Evolutionary conservation across 1,139 yeast genomes (phyloP).

Genomic region (Arxiozyma slooffiae): DNA sequence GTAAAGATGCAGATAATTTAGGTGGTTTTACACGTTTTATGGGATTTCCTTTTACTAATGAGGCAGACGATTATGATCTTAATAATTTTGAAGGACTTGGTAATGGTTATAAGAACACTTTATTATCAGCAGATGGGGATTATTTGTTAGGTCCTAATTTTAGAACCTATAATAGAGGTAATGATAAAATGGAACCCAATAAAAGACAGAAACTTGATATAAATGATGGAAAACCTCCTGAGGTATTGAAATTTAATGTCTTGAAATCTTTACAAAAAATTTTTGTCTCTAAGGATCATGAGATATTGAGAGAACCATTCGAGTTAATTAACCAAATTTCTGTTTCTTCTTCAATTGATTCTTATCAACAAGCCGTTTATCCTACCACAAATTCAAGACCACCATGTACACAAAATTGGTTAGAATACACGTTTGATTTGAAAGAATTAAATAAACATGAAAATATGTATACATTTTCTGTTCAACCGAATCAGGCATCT

Average conservation of each 20-base stretch:
- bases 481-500: slow-evolving; percentile 26
- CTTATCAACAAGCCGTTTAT: slow-evolving; percentile 24
- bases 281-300: slow-evolving; percentile 15
- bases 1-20: not conserved
- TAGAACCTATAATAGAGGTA: not conserved
- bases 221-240: slow-evolving; percentile 17
- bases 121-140: slow-evolving; percentile 28
- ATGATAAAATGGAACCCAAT: slow-evolving; percentile 3
- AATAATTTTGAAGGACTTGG: slow-evolving; percentile 29
- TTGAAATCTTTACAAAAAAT: slow-evolving; percentile 20
- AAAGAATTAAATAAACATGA: slow-evolving; percentile 20
- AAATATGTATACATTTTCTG: slow-evolving; percentile 23
- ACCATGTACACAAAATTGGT: slow-evolving; percentile 24
- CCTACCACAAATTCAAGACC: slow-evolving; percentile 27
- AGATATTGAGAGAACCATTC: slow-evolving; percentile 17
- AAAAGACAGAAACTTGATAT: slow-evolving; percentile 5
- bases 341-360: slow-evolving; percentile 21
- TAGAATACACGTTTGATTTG: slow-evolving; percentile 25
- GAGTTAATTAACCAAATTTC: slow-evolving; percentile 19
- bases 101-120: slow-evolving; percentile 27
- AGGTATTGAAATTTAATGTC: slow-evolving; percentile 23
- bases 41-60: slow-evolving; percentile 10
- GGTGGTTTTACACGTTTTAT: not conserved
- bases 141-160: slow-evolving; percentile 23
- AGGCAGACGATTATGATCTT: slow-evolving; percentile 23